Conservation (phyloP, 192 early-diverging fungal genomes). For the Mortierella antarctica region DNA sequence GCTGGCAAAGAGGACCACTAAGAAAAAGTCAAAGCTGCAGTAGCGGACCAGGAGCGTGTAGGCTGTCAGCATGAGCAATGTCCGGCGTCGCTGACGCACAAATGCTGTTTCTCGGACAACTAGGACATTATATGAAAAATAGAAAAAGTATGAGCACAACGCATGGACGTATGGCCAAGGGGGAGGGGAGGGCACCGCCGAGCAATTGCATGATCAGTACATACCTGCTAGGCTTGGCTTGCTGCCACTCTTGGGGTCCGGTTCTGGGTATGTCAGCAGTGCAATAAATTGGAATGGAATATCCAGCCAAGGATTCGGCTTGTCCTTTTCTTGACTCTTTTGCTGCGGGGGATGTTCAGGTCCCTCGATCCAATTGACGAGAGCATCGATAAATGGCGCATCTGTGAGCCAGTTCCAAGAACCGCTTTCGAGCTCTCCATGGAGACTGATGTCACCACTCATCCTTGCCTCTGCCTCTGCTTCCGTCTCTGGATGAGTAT, state of each 20-base stretch:
- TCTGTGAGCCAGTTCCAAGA: conserved; percentile 35
- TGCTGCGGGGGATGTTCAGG: conserved; percentile 20
- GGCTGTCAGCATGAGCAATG: conserved; percentile 56
- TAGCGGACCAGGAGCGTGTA: conserved; percentile 59
- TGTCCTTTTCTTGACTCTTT: conserved; percentile 38
- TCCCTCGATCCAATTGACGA: conserved; percentile 55
- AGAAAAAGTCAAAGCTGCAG: conserved; percentile 64
- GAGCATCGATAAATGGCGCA: conserved; percentile 37
- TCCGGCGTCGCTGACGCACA: conserved; percentile 58
- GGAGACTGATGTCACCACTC: background rate
- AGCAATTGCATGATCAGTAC: background rate
- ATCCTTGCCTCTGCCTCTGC: background rate
- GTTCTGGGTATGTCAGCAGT: conserved; percentile 61
- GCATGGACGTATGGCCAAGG: background rate
- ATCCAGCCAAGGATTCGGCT: conserved; percentile 53
- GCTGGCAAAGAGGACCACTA: conserved; percentile 59
- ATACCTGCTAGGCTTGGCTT: conserved; percentile 54
- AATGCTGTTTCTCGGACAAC: conserved; percentile 62
- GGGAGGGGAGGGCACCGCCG: background rate
- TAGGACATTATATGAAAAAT: conserved; percentile 4
- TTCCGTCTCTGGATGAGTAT: background rate
- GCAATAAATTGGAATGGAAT: conserved; percentile 65
- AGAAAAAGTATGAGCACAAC: background rate
- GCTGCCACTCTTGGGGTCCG: conserved; percentile 37
- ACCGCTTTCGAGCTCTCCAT: background rate